Evolutionary conservation across 257 asterid genomes (phyloP).

Genomic region (Ligustrum vulgare): DNA sequence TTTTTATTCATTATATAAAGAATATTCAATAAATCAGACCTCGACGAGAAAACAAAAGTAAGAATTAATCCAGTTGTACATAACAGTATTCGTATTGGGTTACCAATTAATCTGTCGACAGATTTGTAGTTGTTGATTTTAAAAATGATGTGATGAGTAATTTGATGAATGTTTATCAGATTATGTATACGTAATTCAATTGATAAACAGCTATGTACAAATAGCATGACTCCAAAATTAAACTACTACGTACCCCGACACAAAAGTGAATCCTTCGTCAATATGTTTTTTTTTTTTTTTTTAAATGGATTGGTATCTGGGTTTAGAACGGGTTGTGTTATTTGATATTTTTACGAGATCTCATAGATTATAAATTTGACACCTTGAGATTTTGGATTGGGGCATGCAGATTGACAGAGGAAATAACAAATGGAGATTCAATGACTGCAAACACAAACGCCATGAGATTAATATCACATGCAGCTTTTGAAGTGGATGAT

Average conservation of each 20-base stretch:
- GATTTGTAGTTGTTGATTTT: no score
- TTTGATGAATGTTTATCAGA: no score
- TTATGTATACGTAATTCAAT: no score
- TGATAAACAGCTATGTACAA: no score
- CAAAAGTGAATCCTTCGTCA: background rate
- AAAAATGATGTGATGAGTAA: no score
- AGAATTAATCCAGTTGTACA: no score
- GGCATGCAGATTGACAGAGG: slow-evolving; percentile 65
- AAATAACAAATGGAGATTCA: slow-evolving; percentile 63
- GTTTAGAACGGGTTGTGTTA: background rate
- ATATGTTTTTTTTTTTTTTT: no score
- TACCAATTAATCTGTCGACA: no score
- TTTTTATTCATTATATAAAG: background rate
- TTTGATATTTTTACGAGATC: background rate
- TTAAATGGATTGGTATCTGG: background rate
- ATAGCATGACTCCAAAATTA: no score
- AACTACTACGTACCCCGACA: background rate
- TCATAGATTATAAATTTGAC: background rate
- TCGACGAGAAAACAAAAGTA: background rate
- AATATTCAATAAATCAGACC: background rate
- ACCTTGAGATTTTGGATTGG: background rate
- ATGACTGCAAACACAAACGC: slow-evolving; percentile 51
- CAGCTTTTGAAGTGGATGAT: slow-evolving; percentile 90
- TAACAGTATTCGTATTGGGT: no score
- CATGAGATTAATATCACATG: slow-evolving; percentile 74